Base-by-base conservation (phyloP, 1,284 basidiomycete species). In the Limonomyces culmigenus region DNA sequence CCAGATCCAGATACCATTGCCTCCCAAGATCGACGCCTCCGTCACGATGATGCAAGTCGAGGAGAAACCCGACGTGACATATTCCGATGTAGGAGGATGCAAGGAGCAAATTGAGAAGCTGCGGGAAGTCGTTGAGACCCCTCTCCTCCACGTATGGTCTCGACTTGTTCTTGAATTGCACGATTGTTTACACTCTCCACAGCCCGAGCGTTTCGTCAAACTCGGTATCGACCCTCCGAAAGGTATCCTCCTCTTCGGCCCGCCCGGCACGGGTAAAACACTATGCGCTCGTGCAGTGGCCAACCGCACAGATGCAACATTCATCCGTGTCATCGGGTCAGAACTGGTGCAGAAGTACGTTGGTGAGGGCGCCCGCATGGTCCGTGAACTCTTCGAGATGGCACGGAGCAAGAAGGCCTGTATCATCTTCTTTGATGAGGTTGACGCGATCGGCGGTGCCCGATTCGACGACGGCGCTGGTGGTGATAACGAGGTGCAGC, bases 31-130 rank as follows among this genome's bases (percentile, higher is more conserved):
- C 47, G 95, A 99, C 55, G 91, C 95, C 3, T 95, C 91, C 0
- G 95, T 99, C 3, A 98, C 95, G 12, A 97, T 98, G 93, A 99
- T 99, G 95, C 93, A 98, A 59, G 93, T 98, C 32, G 93, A 98
- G 56, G 93, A 98, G 61, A 93, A 97, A 55, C 93, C 93, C 1
- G 93, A 97, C 50, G 89, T 98, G 34, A 97, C 93, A 2, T 98
- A 98, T 54, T 89, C 91, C 6, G 95, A 98, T 50, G 74, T 99
- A 38, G 95, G 95, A 46, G 95, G 95, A 6, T 97, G 95, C 63
- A 98, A 98, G 61, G 95, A 98, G 55, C 95, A 98, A 59, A 98
- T 98, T 47, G 95, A 99, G 65, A 98, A 98, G 64, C 68, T 99
- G 33, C 71, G 93, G 34, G 95, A 99, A 61, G 95, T 99, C 29